Base-by-base conservation (phyloP, 306 rosid species). In the Trifolium dubium region DNA sequence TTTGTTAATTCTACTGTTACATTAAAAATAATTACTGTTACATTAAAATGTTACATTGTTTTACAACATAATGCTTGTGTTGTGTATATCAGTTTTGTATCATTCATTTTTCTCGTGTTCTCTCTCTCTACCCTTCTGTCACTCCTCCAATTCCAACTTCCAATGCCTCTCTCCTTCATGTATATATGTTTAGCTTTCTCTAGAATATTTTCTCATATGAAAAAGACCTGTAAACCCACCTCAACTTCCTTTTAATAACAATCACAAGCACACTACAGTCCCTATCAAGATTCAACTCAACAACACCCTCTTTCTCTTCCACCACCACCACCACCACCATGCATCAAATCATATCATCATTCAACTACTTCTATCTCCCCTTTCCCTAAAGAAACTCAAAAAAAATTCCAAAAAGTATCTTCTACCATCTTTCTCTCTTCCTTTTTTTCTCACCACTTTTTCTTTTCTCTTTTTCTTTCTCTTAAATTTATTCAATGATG, bases 251-350 rank as follows among this genome's bases (percentile, higher is more conserved):
- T 85, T 91, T 86, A 87, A 93, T 89, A 91, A 81, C 77, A 67
- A 81, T 92, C 97, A 92, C 97, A 92, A 70, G 88, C 81, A 74
- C 85, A 76, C 87, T 66, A 19, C 31, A 54, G 1, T 23, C 17
- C 4, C 58, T 15, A 51, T 43, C 47, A 43, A 43, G 47, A 41
- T 41, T 41, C 47, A 43, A 5, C 41, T 37, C 55, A 49, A 13
- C 51, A 49, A 17, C 59, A 18, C 29, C 49, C 62, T 79, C 1
- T 23, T 23, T 55, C 81, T 77, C 77, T 65, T 64, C 76, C 60
- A 8, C 7, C 65, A 5, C 18, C 86, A 59, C 79, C 97, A 54
- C 76, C 73, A 60, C 23, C 47, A 64, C 37, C 88, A 69, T 89
- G 64, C 64, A 58, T 58, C 64, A 29, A 58, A 28, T 58, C 2